Base-by-base conservation (phyloP, 2,329 filamentous ascomycete species). In the Rugonectria rugulosa region DNA sequence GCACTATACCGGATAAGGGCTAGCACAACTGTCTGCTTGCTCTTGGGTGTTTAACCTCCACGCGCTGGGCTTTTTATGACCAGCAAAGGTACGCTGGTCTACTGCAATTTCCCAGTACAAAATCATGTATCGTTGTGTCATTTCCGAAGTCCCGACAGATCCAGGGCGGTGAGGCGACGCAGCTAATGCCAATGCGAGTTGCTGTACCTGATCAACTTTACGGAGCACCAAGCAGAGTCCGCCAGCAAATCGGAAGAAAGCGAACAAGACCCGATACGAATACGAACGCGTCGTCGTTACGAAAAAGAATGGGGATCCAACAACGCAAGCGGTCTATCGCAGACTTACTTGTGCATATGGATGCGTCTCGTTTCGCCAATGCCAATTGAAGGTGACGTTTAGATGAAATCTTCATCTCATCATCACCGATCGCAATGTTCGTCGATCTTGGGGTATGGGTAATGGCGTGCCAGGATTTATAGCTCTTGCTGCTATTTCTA, bases 221-320 rank as follows among this genome's bases (percentile, higher is more conserved):
- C 48, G 57, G n/a, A n/a, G n/a, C n/a, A n/a, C n/a, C n/a, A n/a
- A n/a, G n/a, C n/a, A n/a, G n/a, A n/a, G n/a, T n/a, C n/a, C n/a
- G n/a, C n/a, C n/a, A 58, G 54, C 47, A 61, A 55, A 57, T 59
- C 63, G 51, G 53, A 36, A 20, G 19, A 40, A 11, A 12, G 54
- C 36, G 43, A 27, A 48, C 27, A 38, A 40, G 43, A 49, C 24
- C 34, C 24, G 52, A 66, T 68, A 69, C 68, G 68, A 70, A 70
- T 70, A 70, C 68, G 68, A 70, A 71, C 53, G 63, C 65, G 65
- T 53, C 48, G 4, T 15, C 46, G 29, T 36, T 57, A 66, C 63
- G 63, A 60, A 60, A 57, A 53, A 52, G 65, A 50, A 51, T 45
- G 46, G 42, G 53, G 29, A 36, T n/a, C n/a, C n/a, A 38, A 46